Evolutionary conservation across 2,329 filamentous ascomycete species (phyloP).

Genomic region (Colletotrichum orbiculare): DNA sequence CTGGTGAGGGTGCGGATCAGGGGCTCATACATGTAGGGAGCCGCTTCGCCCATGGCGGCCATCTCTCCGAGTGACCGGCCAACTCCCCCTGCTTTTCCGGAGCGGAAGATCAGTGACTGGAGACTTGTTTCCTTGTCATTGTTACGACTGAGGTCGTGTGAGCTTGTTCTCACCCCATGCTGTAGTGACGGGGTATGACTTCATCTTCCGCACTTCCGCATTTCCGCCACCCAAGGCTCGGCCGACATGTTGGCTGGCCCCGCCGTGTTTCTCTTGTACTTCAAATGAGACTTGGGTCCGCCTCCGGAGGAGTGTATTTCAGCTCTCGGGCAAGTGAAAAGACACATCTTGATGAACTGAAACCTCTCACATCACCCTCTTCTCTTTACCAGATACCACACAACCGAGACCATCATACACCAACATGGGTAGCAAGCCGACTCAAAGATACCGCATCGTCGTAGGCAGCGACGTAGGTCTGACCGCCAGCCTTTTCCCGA

Average conservation of each 20-base stretch:
- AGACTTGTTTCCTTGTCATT: neutral
- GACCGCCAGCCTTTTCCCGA: too few relatives aligned
- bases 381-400: neutral
- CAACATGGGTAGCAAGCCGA: constrained; percentile 39
- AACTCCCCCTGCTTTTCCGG: constrained; percentile 31
- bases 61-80: constrained; percentile 9
- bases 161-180: neutral
- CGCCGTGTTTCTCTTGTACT: neutral
- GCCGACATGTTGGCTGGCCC: neutral
- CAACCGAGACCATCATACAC: neutral
- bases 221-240: constrained; percentile 4
- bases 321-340: neutral
- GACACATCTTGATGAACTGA: neutral
- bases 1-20: too few relatives aligned
- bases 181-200: neutral
- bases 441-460: constrained; percentile 61
- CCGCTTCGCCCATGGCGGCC: neutral
- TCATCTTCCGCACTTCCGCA: constrained; percentile 13
- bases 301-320: neutral
- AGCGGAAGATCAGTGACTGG: constrained; percentile 25
- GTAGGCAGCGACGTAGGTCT: constrained; percentile 64
- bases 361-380: neutral
- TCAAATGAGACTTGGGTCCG: neutral
- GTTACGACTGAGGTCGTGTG: too few relatives aligned
- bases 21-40: too few relatives aligned